phyloP scores from a whole-genome alignment of 2,329 filamentous ascomycete genomes.

The Daldinia eschscholtzii region DNA sequence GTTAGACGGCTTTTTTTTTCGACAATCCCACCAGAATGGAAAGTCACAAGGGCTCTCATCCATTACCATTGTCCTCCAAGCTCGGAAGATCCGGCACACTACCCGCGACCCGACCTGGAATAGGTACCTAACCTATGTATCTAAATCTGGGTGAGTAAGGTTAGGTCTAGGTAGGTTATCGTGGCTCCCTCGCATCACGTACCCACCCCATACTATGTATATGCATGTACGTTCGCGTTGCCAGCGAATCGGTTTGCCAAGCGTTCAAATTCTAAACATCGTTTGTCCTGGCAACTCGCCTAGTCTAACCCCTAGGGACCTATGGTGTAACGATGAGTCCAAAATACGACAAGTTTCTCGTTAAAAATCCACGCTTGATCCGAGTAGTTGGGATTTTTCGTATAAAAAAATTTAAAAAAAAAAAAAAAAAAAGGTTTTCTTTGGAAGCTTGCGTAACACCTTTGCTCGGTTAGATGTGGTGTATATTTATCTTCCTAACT shows the following conservation, averaged over 20 bases:
- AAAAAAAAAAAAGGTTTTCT: neutral
- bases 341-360: neutral
- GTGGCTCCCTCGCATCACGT: conserved; percentile 12
- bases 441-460: neutral
- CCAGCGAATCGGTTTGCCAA: conserved; percentile 25
- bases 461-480: conserved; percentile 1
- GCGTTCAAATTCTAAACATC: conserved; percentile 13
- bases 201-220: conserved; percentile 9
- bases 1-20: neutral
- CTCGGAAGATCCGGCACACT: conserved; percentile 30
- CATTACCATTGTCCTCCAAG: conserved; percentile 16
- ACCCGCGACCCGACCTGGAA: conserved; percentile 18
- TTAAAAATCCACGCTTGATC: neutral
- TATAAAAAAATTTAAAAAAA: neutral
- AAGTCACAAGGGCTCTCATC: conserved; percentile 19
- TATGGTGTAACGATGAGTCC: conserved; percentile 4
- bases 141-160: conserved; percentile 7
- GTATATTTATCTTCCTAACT: neutral
- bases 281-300: conserved; percentile 10
- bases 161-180: neutral
- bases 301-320: neutral
- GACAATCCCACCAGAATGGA: conserved; percentile 29
- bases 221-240: conserved; percentile 2
- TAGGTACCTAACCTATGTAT: neutral
- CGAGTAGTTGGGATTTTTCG: neutral